Conservation (phyloP, 768 basidiomycete species). For the Leccinellum rugosiceps region DNA sequence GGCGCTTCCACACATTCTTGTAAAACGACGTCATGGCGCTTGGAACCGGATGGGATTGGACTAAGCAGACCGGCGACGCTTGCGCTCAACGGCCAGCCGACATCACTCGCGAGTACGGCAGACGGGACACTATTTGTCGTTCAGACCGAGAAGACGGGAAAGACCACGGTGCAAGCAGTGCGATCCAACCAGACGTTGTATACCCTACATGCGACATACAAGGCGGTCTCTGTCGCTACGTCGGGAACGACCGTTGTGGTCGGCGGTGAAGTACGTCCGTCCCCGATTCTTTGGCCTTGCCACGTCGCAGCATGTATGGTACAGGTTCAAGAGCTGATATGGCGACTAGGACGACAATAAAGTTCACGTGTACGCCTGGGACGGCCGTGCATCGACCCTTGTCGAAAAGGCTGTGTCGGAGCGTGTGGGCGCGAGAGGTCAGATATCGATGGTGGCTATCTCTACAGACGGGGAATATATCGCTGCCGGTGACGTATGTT, state of each 20-base stretch:
- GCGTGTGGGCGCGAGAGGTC: slow-evolving; percentile 54
- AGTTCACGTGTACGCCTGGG: slow-evolving; percentile 71
- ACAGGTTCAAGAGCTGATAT: background rate
- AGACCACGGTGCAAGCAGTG: slow-evolving; percentile 54
- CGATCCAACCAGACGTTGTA: slow-evolving; percentile 66
- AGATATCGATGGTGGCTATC: slow-evolving; percentile 73
- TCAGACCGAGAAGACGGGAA: slow-evolving; percentile 43
- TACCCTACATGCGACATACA: slow-evolving; percentile 49
- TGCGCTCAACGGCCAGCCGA: slow-evolving; percentile 64
- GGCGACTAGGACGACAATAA: slow-evolving; percentile 58
- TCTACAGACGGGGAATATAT: slow-evolving; percentile 73
- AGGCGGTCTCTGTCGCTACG: slow-evolving; percentile 57
- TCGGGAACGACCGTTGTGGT: slow-evolving; percentile 56
- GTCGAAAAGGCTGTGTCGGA: slow-evolving; percentile 56
- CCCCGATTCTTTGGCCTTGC: background rate
- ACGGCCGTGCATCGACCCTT: slow-evolving; percentile 49
- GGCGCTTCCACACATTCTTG: background rate
- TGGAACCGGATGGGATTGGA: background rate
- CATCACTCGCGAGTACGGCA: slow-evolving; percentile 50
- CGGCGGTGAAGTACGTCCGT: slow-evolving; percentile 63
- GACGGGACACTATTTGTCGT: slow-evolving; percentile 66
- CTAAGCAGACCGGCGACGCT: slow-evolving; percentile 47
- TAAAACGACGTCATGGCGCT: background rate
- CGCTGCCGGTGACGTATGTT: slow-evolving; percentile 81
- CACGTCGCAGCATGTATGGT: background rate